Evolutionary conservation across 2,329 filamentous ascomycete genomes (phyloP), one percentile per base, ranked within the genome.

Genomic region (Corynespora cassiicola): DNA sequence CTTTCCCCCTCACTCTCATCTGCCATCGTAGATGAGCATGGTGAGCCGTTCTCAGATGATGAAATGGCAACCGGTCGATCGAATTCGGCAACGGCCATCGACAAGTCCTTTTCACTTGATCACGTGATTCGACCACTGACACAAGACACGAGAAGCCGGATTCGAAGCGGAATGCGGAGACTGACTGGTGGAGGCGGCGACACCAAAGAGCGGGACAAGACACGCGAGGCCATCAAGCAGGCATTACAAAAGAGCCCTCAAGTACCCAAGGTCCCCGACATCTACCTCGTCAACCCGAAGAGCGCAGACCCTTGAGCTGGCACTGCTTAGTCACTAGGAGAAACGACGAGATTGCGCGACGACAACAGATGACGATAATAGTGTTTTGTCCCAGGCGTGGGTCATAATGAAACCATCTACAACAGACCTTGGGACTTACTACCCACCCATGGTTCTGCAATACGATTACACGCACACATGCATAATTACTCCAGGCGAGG

Each of bases 11-110:
- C 74, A 21, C 75, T 81, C 37, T 76, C 75, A 9, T 77, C 88
- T 31, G 75, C 84, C 2, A 89, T 86, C 0, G 87, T 95, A 41
- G 90, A 95, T 40, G 90, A 96, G 52, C 74, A 71, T 24, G 69
- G 88, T 26, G 88, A 87, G 34, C 78, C 87, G 0, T 86, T 92
- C 52, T 95, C 89, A 0, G 92, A 96, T 50, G 84, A 84, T 10
- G 87, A 90, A 10, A 41, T 64, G 73, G 84, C 54, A 73, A 84
- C 65, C 50, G 76, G 57, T 31, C 66, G 69, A 17, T 56, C 54
- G 6, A 49, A 42, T 11, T 57, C 38, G 17, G 18, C 25, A 5
- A 27, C 32, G 4, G 25, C 38, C 17, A 44, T 45, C 12, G 60
- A 63, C 30, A 61, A 62, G 25, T 51, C 50, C 8, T 59, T 60